Evolutionary conservation across 2,329 filamentous ascomycete species (phyloP), one percentile per base, ranked within the genome.

Genomic region (Macrophomina tecta): DNA sequence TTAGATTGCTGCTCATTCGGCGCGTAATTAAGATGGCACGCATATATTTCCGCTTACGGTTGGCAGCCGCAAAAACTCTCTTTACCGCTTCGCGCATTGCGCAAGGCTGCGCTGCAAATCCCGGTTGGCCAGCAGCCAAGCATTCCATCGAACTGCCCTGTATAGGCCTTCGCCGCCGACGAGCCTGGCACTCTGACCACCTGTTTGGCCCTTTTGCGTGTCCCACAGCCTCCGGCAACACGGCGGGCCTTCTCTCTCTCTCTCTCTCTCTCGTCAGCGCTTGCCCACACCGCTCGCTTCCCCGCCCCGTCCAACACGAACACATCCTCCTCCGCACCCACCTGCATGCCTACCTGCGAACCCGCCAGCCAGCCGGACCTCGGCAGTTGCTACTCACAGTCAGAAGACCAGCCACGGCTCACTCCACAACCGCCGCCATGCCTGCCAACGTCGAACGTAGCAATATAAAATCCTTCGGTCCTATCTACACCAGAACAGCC

Each of bases 21-120:
- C n/a, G 42, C 32, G 58, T 62, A 62, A 62, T 49, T 62, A 62
- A 62, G 58, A 62, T 62, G 58, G 58, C 30, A 48, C 58, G 58
- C 45, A 34, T 49, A 49, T 49, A 62, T 49, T 62, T 49, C 58
- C 58, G 42, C 58, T 36, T 49, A 4, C 42, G 45, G 58, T 30
- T 23, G 28, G 16, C 14, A 16, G 23, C 46, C 46, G 46, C 46
- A 49, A 7, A 23, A 9, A 23, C 46, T 45, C 42, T 28, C 28
- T 30, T 12, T 30, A 32, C 28, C 48, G 32, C 12, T 28, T 30
- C 28, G 23, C 14, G 32, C 46, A n/a, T 16, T 11, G 49, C 18
- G 28, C 30, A 32, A 32, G 48, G 9, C 46, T 18, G 14, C 18
- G 23, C 48, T 28, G 7, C 23, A 6, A 11, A 6, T 51, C 36